Evolutionary conservation across 1,284 basidiomycete genomes (phyloP), one percentile per base, ranked within the genome.

Genomic region (Trichosporon coremiiforme): DNA sequence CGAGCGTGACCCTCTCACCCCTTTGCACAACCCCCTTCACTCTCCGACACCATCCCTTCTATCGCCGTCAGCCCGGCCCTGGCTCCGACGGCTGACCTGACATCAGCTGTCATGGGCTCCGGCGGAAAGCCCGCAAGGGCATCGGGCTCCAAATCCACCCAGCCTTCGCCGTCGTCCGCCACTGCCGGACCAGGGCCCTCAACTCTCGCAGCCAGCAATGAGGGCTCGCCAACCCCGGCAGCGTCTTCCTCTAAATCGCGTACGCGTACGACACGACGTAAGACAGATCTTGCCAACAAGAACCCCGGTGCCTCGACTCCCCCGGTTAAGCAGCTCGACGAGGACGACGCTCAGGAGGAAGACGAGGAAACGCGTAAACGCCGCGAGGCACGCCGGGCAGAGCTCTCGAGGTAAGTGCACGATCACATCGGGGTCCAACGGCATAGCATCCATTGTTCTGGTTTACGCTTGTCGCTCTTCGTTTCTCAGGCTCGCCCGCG

Each of bases 341-440:
- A 62, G 31, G 57, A 62, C 7, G 57, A 62, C 5, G 57, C 57
- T 3, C 57, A 31, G 66, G 71, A 66, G 45, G 47, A 68, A 17
- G 68, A 50, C 64, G 68, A 66, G 17, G 64, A 66, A 45, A 22
- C 29, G 31, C 70, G 53, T 25, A 69, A 53, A 36, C 41, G 65
- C 66, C 35, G 65, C 45, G 50, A 65, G 55, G 66, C 57, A 22
- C 64, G 60, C 15, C 67, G 67, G 15, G 45, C 63, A 20, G 67
- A 64, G 33, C 62, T 55, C 5, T 64, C 67, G 4, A 50, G 64
- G 67, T 68, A 22, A 36, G 67, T 68, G 17, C 31, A 29, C 13
- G 13, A 17, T 7, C 45, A 38, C 36, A 38, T 13, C 36, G 36
- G 36, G 36, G 10, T 10, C 8, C 62, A 29, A 15, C 29, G 57